Base-by-base conservation (phyloP, 2,329 filamentous ascomycete genomes). In the Fusarium sp. region DNA sequence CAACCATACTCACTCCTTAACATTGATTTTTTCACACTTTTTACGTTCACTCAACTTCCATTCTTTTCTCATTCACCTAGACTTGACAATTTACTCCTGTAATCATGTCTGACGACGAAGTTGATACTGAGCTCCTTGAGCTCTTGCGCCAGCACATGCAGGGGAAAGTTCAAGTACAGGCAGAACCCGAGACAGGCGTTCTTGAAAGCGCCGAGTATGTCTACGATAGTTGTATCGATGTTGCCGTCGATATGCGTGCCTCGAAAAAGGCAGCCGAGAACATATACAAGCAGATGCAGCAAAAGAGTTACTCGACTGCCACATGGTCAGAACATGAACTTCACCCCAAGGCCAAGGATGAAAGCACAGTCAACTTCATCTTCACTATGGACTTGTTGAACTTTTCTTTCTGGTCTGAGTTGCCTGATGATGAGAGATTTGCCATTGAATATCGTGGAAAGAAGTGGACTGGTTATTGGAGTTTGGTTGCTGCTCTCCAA, bases 381-480 rank as follows among this genome's bases (percentile, higher is more conserved):
- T 98, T 99, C 78, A 93, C 93, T 21, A 97, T 99, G 93, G 96
- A 99, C 78, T 80, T 99, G 28, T 83, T 99, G 53, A 99, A 99
- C 78, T 99, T 98, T 78, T 97, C 91, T 23, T 99, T 99, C 79
- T 99, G 96, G 96, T 97, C 93, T 16, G 90, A 93, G 55, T 77
- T 81, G 46, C 80, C 84, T 1, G 90, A 92, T 13, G 86, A 89
- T 7, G 89, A 95, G 74, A 86, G 93, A 13, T 99, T 95, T 79
- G 87, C 92, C 12, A 87, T 99, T 43, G 90, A 93, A 60, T 98
- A 98, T 80, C 87, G 87, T 47, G 94, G 89, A 28, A 90, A 88
- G 79, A 88, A 81, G 60, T 98, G 94, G 93, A 98, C 94, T 0
- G 96, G 96, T 5, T 99, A 99, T 80, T 97, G 93, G 90, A 97